phyloP scores from a whole-genome alignment of 768 basidiomycete species.

The Calocybe indica region DNA sequence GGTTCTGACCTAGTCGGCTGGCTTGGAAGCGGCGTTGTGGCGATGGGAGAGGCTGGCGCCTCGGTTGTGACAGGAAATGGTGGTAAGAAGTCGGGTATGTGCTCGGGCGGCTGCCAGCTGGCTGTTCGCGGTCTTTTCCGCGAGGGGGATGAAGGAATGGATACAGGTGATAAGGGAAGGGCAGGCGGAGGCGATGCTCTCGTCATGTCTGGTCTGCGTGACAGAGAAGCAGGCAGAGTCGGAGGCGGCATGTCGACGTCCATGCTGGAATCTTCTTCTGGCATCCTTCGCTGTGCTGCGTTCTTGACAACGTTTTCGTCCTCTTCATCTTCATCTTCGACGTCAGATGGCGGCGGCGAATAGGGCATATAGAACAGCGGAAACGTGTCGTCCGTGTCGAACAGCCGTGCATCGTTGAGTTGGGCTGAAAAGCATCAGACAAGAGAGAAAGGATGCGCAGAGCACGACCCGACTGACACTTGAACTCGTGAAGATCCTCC shows the following conservation, averaged over 20 bases:
- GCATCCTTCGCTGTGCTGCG: constrained; percentile 18
- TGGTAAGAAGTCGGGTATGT: constrained; percentile 64
- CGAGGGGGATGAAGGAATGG: constrained; percentile 49
- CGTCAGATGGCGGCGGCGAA: constrained; percentile 24
- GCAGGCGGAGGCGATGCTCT: constrained; percentile 31
- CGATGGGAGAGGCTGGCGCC: constrained; percentile 22
- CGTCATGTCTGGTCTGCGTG: constrained; percentile 19
- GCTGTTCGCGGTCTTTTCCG: constrained; percentile 53
- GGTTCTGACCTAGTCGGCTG: constrained; percentile 21
- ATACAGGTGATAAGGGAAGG: constrained; percentile 50
- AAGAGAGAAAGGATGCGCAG: constrained; percentile 11
- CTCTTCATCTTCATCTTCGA: constrained; percentile 23
- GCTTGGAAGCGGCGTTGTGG: constrained; percentile 26
- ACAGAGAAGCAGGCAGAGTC: constrained; percentile 7
- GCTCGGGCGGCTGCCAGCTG: constrained; percentile 55
- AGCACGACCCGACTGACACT: constrained; percentile 42
- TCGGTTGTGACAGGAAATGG: constrained; percentile 49
- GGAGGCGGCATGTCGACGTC: constrained; percentile 19
- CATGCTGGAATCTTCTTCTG: constrained; percentile 22
- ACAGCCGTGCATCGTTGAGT: constrained; percentile 50
- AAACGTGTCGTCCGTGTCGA: constrained; percentile 50
- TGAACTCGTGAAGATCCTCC: constrained; percentile 71
- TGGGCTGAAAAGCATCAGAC: constrained; percentile 41
- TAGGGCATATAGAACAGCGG: constrained; percentile 41
- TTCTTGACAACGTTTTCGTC: constrained; percentile 26